phyloP scores from a whole-genome alignment of 768 basidiomycete species.

The Panaeolus cyanescens region DNA sequence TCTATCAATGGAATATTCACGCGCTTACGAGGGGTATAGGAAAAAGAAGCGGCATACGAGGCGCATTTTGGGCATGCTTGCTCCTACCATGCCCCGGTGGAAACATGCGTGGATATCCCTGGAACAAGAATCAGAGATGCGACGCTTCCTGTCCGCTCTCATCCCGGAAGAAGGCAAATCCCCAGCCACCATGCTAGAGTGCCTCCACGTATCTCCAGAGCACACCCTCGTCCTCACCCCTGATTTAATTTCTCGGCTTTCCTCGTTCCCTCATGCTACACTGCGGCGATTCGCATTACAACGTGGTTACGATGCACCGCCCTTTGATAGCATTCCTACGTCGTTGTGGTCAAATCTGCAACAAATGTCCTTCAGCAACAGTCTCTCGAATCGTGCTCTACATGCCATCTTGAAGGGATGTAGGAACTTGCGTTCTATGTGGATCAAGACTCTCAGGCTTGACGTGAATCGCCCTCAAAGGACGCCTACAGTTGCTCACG shows the following conservation, averaged over 20 bases:
- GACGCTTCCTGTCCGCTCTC: neutral
- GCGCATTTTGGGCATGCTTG: neutral
- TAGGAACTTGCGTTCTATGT: neutral
- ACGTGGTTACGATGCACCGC: neutral
- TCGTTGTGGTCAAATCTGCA: neutral
- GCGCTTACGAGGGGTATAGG: no score
- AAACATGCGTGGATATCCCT: neutral
- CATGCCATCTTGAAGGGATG: neutral
- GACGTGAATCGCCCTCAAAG: neutral
- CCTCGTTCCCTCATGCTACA: neutral
- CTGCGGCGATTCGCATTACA: neutral
- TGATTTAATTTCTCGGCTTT: neutral
- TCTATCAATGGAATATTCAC: neutral
- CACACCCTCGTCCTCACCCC: neutral
- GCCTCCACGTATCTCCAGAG: neutral
- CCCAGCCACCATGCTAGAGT: neutral
- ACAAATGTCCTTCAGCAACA: neutral
- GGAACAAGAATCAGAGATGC: neutral
- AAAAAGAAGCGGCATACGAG: neutral
- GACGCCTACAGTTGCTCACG: neutral
- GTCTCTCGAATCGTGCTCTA: neutral
- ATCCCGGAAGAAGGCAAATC: neutral
- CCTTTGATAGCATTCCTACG: neutral
- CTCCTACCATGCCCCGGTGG: neutral
- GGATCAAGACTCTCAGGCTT: no score